Evolutionary conservation across 257 asterid species (phyloP), one percentile per base, ranked within the genome.

Genomic region (Capsicum baccatum): DNA sequence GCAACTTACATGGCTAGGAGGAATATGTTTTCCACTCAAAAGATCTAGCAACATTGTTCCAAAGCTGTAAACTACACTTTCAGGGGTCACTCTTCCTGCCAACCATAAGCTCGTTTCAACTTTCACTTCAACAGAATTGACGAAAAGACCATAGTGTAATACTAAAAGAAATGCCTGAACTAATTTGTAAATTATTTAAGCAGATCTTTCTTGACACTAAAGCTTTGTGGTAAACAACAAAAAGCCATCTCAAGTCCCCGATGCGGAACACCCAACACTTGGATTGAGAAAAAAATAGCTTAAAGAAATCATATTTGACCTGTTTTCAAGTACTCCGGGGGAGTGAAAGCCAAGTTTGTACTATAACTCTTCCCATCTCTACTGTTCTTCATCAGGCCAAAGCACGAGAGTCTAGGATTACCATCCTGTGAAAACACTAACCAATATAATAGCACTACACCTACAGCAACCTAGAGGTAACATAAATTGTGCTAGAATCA

Each of bases 31-130:
- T 74, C 92, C 93, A 37, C 93, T 91, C 58, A 91, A 86, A 80
- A 91, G 92, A 83, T 91, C 92, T 0, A 91, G 89, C 88, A 91
- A 69, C 92, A 91, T 88, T 70, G 93, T 91, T 52, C 93, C 93
- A 71, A 89, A 91, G 79, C 93, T 91, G 85, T 89, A 91, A 16
- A 91, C 88, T 12, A 91, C 93, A 80, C 93, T 91, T 50, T 91
- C 93, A 71, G 88, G 83, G 21, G 92, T 89, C 66, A 91, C 90
- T 86, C 92, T 84, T 85, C 93, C 93, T 91, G 93, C 12, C 70
- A 85, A 85, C 55, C 64, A 83, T 21, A 21, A 78, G 6, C 48
- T 7, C 26, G n/a, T 83, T 58, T 59, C 85, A 50, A 52, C 79
- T n/a, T 82, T 19, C n/a, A 15, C 48, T 17, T 33, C 12, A 7